Percentiles rank a stretch among this genome's conserved stretches.
These are phyloP conservation scores for Micromonas pusilla DNA, from an alignment of 139 green algal species.

Conservation along the genomic window DNA sequence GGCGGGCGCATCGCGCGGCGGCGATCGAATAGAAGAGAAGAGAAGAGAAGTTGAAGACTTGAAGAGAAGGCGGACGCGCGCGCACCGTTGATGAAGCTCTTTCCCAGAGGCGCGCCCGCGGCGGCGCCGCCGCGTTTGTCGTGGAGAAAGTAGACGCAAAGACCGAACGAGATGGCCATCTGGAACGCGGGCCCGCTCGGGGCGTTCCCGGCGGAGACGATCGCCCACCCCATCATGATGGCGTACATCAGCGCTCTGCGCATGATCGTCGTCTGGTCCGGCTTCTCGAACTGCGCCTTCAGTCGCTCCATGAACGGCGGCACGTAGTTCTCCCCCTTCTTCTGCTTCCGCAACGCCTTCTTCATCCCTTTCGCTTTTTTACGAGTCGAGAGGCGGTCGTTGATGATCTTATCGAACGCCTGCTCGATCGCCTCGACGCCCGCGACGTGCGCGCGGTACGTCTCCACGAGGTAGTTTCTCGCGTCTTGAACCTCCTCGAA, in stretches of 20 bases:
- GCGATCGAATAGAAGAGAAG: too few relatives aligned
- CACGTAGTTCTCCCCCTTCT: slow-evolving; percentile 12
- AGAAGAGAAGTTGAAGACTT: too few relatives aligned
- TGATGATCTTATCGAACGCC: slow-evolving; percentile 48
- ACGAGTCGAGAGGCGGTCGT: background rate
- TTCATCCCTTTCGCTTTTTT: slow-evolving; percentile 17
- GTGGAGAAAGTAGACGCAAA: slow-evolving; percentile 31
- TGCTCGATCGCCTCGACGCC: slow-evolving; percentile 45
- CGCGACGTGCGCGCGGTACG: slow-evolving; percentile 39
- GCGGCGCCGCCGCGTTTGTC: background rate
- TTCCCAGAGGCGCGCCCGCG: background rate
- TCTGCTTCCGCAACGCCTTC: slow-evolving; percentile 12
- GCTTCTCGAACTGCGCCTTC: slow-evolving; percentile 14
- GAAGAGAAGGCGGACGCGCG: too few relatives aligned
- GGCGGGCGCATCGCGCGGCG: too few relatives aligned
- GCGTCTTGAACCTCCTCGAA: slow-evolving; percentile 49
- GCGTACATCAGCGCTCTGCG: slow-evolving; percentile 33
- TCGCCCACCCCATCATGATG: slow-evolving; percentile 34
- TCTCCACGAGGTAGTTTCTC: slow-evolving; percentile 45
- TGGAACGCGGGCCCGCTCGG: slow-evolving; percentile 39
- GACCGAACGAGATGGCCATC: slow-evolving; percentile 27
- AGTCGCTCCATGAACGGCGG: slow-evolving; percentile 8
- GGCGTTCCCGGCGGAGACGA: slow-evolving; percentile 23
- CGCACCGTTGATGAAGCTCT: background rate
- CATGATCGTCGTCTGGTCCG: slow-evolving; percentile 32